Conservation (phyloP, 441 rosid species). For the Croton laevigatus region DNA sequence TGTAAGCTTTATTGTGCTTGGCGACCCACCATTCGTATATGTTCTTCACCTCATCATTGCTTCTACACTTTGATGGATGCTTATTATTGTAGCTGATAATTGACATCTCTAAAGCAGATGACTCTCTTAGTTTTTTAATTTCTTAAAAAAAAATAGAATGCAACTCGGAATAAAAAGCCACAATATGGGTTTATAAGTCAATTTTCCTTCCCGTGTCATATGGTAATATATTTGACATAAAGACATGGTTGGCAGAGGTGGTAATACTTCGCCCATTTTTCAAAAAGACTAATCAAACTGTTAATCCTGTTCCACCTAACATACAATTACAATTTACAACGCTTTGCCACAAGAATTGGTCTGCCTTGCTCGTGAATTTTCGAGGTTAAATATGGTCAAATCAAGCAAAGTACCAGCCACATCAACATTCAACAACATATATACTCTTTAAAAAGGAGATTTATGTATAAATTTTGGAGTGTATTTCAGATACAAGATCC, state of each 20-base stretch:
- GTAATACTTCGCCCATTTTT: too few relatives aligned
- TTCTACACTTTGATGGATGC: slow-evolving; percentile 35
- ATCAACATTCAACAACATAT: slow-evolving; percentile 20
- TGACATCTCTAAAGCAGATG: slow-evolving; percentile 65
- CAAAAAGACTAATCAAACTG: slow-evolving; percentile 19
- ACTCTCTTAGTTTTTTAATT: slow-evolving; percentile 18
- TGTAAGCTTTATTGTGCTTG: slow-evolving; percentile 58
- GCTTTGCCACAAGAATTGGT: too few relatives aligned
- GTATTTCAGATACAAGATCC: slow-evolving; percentile 27
- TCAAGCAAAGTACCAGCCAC: too few relatives aligned
- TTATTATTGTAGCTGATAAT: slow-evolving; percentile 49
- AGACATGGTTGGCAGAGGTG: too few relatives aligned
- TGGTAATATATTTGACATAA: neutral
- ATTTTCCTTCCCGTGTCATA: neutral
- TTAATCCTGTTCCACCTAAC: slow-evolving; percentile 3
- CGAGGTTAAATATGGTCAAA: too few relatives aligned
- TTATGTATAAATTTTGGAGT: slow-evolving; percentile 36
- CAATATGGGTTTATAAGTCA: neutral
- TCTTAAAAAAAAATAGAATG: neutral
- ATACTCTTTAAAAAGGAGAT: slow-evolving; percentile 26
- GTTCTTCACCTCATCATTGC: slow-evolving; percentile 52
- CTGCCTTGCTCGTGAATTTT: too few relatives aligned
- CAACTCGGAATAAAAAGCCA: neutral
- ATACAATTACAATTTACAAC: neutral
- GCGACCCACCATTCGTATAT: slow-evolving; percentile 66